phyloP scores from a whole-genome alignment of 2,329 filamentous ascomycete genomes.

The Cytospora piceicola region DNA sequence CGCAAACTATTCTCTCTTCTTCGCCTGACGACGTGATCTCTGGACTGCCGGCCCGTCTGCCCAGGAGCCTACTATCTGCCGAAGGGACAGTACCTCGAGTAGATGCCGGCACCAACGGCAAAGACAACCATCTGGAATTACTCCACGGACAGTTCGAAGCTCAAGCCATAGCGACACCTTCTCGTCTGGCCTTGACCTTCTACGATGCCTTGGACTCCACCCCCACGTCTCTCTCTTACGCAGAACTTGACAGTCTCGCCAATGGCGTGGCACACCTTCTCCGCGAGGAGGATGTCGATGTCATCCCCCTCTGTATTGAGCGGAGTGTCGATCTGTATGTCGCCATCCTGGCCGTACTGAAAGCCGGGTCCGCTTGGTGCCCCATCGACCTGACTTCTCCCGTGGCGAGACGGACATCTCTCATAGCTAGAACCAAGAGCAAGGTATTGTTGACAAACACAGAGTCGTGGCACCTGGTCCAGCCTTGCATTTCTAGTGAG shows the following conservation, averaged over 20 bases:
- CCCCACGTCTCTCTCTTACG: constrained; percentile 40
- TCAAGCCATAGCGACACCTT: constrained; percentile 32
- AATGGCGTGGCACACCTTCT: constrained; percentile 40
- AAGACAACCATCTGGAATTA: constrained; percentile 31
- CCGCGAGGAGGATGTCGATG: constrained; percentile 33
- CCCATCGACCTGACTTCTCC: constrained; percentile 46
- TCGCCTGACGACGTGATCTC: constrained; percentile 27
- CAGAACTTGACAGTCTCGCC: constrained; percentile 42
- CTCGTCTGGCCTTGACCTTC: constrained; percentile 32
- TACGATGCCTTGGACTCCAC: constrained; percentile 33
- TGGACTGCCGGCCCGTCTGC: constrained; percentile 25
- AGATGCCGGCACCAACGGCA: background rate
- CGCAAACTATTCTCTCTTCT: constrained; percentile 27
- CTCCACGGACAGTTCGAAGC: constrained; percentile 36
- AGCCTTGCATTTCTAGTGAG: constrained; percentile 34
- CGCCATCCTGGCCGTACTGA: constrained; percentile 47
- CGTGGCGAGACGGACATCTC: constrained; percentile 42
- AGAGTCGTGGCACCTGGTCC: constrained; percentile 31
- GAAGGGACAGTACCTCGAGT: constrained; percentile 33
- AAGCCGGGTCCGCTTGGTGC: constrained; percentile 47
- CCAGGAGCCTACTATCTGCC: constrained; percentile 30
- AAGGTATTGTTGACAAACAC: constrained; percentile 38
- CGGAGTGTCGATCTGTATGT: constrained; percentile 44
- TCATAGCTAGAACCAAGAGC: constrained; percentile 42
- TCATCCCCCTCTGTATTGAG: constrained; percentile 45